Base-by-base conservation (phyloP, 768 basidiomycete genomes). In the Ramaria rubella region DNA sequence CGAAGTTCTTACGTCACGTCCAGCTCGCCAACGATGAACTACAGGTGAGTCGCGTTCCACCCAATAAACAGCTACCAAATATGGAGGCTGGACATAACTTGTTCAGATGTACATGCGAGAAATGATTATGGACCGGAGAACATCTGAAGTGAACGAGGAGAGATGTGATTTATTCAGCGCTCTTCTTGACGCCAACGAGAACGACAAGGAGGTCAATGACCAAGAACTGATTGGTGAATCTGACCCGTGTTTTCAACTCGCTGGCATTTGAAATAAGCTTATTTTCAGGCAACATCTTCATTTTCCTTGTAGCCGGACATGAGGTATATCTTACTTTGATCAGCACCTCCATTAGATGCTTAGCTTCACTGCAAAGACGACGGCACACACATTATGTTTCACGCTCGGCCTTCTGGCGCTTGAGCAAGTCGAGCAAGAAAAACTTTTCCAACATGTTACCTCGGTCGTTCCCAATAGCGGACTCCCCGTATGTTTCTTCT, bases 101-200 rank as follows among this genome's bases (percentile, higher is more conserved):
- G 27, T 15, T 33, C 19, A 38, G 76, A 60, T 17, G 43, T 80
- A 79, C 56, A 75, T 82, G 72, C 57, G 62, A 3, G 80, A 81
- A 62, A 82, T 82, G 80, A 79, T 82, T 49, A 63, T 67, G 19
- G 73, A 71, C 31, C 75, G 80, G 2, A 69, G 71, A 43, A 31
- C 31, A 14, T 30, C 43, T n/a, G 33, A 33, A 54, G 62, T 67
- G 52, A 73, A 74, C 52, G 34, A 54, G 8, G 71, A 67, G 52
- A 72, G 73, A 31, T 65, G 77, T 53, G 81, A 84, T 64, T 67
- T 83, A 14, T 78, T 84, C 62, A 77, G 69, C 61, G 77, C 72
- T 61, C 69, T 83, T 21, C 65, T 83, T 33, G 73, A 73, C 58
- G 78, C 79, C 6, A 82, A 77, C 62, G 73, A 75, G 54, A 73